phyloP scores from a whole-genome alignment of 169 alveolate genomes.

The Ichthyophthirius multifiliis region DNA sequence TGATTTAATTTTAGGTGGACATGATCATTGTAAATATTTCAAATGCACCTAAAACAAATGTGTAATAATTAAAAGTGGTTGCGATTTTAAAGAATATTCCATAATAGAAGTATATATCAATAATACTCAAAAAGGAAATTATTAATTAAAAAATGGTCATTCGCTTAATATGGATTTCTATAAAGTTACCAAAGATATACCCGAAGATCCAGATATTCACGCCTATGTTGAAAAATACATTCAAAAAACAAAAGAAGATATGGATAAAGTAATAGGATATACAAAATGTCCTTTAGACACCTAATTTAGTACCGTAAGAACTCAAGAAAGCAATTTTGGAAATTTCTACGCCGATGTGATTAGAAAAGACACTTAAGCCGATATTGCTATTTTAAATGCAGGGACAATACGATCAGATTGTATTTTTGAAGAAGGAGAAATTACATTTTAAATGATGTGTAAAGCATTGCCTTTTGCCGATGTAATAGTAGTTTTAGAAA shows the following conservation, averaged over 20 bases:
- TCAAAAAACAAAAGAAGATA: conserved; percentile 18
- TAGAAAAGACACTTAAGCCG: conserved; percentile 71
- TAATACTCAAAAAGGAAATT: no score
- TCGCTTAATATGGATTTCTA: no score
- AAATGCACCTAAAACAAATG: no score
- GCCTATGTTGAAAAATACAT: background rate
- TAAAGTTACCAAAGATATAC: background rate
- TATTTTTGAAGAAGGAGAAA: conserved; percentile 68
- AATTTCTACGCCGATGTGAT: conserved; percentile 84
- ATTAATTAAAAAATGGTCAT: no score
- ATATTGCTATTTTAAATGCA: conserved; percentile 79
- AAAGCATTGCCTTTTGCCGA: conserved; percentile 84
- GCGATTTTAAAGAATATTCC: conserved; percentile 85
- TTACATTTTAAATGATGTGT: conserved; percentile 61
- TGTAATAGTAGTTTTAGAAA: conserved; percentile 55
- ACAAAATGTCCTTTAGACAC: conserved; percentile 77
- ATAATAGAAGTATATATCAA: no score
- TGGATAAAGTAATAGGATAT: conserved; percentile 67
- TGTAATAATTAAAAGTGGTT: conserved; percentile 57
- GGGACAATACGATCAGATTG: conserved; percentile 89
- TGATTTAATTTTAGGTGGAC: conserved; percentile 90
- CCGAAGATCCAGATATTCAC: background rate
- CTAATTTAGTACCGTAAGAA: conserved; percentile 72
- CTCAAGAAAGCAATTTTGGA: conserved; percentile 78
- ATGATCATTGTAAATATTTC: conserved; percentile 81